Evolutionary conservation across 192 early-diverging fungal genomes (phyloP).

Genomic region (Gigaspora rosea): DNA sequence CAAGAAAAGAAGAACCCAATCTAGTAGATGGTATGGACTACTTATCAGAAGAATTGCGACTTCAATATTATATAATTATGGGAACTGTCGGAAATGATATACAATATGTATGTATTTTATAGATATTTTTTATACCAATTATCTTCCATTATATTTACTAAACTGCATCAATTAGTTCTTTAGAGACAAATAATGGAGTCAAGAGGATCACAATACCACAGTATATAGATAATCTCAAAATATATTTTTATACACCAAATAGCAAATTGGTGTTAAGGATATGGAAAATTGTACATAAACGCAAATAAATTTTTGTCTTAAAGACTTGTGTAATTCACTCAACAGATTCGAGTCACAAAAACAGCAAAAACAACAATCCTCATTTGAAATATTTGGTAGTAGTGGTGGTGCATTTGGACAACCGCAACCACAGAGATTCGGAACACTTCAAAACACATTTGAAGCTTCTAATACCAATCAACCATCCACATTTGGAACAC

Average conservation of each 20-base stretch:
- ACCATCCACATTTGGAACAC: too few species aligned
- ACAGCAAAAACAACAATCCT: too few species aligned
- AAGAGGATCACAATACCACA: background rate
- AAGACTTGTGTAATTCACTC: too few species aligned
- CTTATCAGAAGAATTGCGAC: constrained; percentile 59
- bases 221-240: background rate
- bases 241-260: background rate
- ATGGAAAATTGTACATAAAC: background rate
- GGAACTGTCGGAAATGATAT: constrained; percentile 29
- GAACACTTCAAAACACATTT: too few species aligned
- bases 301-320: too few species aligned
- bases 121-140: background rate
- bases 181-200: constrained; percentile 1
- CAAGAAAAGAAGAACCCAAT: constrained; percentile 55
- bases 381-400: too few species aligned
- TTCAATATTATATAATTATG: constrained; percentile 43
- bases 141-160: background rate
- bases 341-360: too few species aligned
- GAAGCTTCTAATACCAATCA: too few species aligned
- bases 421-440: too few species aligned
- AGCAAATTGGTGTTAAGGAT: constrained; percentile 8
- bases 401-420: too few species aligned
- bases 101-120: constrained; percentile 21
- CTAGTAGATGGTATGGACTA: constrained; percentile 58
- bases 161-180: background rate